A percentile compares a stretch with the other conserved stretches of the same genome.
These are phyloP conservation scores for Cladosporium sp. DNA, from an alignment of 2,329 filamentous ascomycete genomes.

Conservation along the genomic window DNA sequence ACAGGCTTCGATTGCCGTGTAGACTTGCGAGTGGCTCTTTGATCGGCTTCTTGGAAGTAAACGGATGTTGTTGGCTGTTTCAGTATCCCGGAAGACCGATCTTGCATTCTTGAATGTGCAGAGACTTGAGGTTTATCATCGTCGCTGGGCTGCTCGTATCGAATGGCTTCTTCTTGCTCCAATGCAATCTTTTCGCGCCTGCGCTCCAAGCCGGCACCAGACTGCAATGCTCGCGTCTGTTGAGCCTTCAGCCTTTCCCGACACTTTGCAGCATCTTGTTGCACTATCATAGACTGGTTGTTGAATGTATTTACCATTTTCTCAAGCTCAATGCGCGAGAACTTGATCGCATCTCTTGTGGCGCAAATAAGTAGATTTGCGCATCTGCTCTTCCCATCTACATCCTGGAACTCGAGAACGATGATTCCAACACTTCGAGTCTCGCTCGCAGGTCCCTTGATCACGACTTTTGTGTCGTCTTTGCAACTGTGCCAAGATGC, in stretches of 20 bases:
- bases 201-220: not conserved
- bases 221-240: not conserved
- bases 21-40: conserved; percentile 13
- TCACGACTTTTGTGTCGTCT: not conserved
- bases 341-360: not conserved
- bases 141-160: not conserved
- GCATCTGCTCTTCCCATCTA: not conserved
- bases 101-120: not conserved
- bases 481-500: not conserved
- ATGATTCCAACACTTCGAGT: not conserved
- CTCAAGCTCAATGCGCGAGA: too few species aligned
- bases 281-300: not conserved
- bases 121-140: not conserved
- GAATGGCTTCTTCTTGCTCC: not conserved
- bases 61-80: not conserved
- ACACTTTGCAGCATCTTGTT: not conserved
- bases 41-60: not conserved
- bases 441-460: not conserved
- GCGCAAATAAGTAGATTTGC: not conserved
- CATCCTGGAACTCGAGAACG: not conserved
- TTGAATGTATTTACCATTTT: not conserved
- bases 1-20: conserved; percentile 18
- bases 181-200: not conserved
- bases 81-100: too few species aligned
- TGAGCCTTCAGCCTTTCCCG: not conserved